Evolutionary conservation across 257 asterid genomes (phyloP).

Genomic region (Avicennia marina): DNA sequence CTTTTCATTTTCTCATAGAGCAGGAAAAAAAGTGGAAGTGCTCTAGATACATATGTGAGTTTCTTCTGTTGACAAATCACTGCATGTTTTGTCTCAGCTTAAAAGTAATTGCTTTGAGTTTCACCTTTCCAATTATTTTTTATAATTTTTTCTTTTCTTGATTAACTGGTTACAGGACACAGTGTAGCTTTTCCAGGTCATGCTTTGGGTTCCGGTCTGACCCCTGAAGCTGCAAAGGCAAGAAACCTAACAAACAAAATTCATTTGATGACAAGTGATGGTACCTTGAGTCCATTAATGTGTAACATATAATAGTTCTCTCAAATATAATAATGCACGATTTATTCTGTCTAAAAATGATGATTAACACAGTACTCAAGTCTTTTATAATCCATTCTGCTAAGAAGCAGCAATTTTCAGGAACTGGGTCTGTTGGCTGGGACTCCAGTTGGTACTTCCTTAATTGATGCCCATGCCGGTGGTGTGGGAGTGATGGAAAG

Average conservation of each 20-base stretch:
- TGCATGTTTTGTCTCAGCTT: slow-evolving; percentile 1
- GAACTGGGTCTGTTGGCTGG: slow-evolving; percentile 86
- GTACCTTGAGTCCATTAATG: slow-evolving; percentile 20
- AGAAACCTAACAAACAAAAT: slow-evolving; percentile 28
- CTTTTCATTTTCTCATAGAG: slow-evolving; percentile 6
- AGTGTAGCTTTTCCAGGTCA: slow-evolving; percentile 99
- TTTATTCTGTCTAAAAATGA: slow-evolving; percentile 10
- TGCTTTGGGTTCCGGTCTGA: slow-evolving; percentile 90
- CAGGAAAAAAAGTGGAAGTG: slow-evolving; percentile 10
- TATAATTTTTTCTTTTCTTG: slow-evolving; percentile 10
- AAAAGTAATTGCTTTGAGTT: background rate
- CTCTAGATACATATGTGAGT: slow-evolving; percentile 7
- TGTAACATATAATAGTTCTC: slow-evolving; percentile 7
- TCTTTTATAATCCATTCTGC: slow-evolving; percentile 12
- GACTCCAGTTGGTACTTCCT: slow-evolving; percentile 88
- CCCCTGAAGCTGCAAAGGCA: slow-evolving; percentile 90
- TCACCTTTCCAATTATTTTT: slow-evolving; percentile 6
- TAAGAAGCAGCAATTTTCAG: slow-evolving; percentile 40
- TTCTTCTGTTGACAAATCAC: slow-evolving; percentile 5
- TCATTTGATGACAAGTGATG: slow-evolving; percentile 18
- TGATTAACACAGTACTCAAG: background rate
- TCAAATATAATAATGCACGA: slow-evolving; percentile 10
- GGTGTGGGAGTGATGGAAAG: slow-evolving; percentile 98
- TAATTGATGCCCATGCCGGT: slow-evolving; percentile 99
- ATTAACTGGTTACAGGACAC: slow-evolving; percentile 53